Evolutionary conservation across 1,284 basidiomycete species (phyloP).

Genomic region (Heterobasidion occidentale): DNA sequence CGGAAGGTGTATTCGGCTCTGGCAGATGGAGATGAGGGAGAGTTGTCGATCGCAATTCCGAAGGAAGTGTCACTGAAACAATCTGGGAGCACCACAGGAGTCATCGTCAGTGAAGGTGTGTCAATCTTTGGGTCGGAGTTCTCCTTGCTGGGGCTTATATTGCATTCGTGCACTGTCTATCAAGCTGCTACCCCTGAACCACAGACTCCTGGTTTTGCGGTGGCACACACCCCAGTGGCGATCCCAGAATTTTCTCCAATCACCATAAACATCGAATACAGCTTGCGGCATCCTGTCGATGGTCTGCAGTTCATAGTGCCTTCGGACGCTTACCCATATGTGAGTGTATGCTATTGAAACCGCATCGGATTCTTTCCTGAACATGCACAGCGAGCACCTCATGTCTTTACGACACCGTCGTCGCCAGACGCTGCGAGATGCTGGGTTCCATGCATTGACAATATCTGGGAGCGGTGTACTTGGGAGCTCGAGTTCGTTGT

Average conservation of each 20-base stretch:
- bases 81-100: conserved; percentile 37
- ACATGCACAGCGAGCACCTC: conserved; percentile 70
- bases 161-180: not conserved
- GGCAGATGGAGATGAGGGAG: conserved; percentile 89
- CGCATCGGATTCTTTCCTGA: not conserved
- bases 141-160: not conserved
- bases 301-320: conserved; percentile 85
- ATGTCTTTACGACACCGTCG: conserved; percentile 86
- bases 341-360: conserved; percentile 35
- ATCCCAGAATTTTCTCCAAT: conserved; percentile 73
- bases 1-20: conserved; percentile 86
- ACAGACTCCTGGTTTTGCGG: conserved; percentile 49
- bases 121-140: conserved; percentile 1
- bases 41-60: conserved; percentile 87
- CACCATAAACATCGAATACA: conserved; percentile 72
- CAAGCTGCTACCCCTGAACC: conserved; percentile 73
- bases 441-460: conserved; percentile 97
- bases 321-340: conserved; percentile 75
- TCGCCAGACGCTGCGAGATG: conserved; percentile 88
- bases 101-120: conserved; percentile 41
- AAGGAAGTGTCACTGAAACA: conserved; percentile 68
- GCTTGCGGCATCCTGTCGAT: conserved; percentile 73
- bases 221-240: conserved; percentile 25
- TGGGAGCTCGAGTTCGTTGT: conserved; percentile 99
- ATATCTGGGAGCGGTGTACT: conserved; percentile 92